Evolutionary conservation across 139 green algal genomes (phyloP), one percentile per base, ranked within the genome.

Genomic region (Desmodesmus armatus): DNA sequence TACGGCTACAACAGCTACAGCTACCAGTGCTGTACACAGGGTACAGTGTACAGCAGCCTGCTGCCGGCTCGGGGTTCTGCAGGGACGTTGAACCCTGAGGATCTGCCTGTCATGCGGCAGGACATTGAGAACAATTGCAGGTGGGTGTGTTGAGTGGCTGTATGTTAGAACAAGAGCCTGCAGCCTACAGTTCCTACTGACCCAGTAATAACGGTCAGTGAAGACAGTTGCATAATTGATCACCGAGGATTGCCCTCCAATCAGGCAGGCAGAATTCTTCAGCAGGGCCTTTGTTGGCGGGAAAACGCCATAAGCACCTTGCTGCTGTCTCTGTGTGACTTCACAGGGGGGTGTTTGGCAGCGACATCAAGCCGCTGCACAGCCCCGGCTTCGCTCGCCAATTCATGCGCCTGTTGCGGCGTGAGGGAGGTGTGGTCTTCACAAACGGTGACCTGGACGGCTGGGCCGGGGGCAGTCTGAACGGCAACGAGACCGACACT

Each of bases 371-470:
- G 13, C 4, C 7, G 3, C 11, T 51, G 40, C 27, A 33, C 13
- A 5, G 11, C 5, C 67, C 67, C 25, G 6, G 7, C 3, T 75
- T 75, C 25, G 37, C 37, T 6, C 17, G 17, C 3, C 2, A 75
- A 11, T 35, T 75, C 37, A 51, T 35, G 37, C 3, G 19, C 0
- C 35, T 75, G 67, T 11, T 75, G 15, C 0, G 2, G 37, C 11
- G 15, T n/a, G 11, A n/a, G 25, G 78, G 78, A 0, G 60, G 62
- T 5, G 39, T 84, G 5, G 78, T 84, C 6, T 84, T 84, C 13
- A 84, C 78, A 0, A 84, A 84, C 62, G 78, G 78, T 25, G 43
- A 84, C 7, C 2, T 76, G 0, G 78, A 84, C 19, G 62, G 40
- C 4, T 84, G 78, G 78, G 60, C 62, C 4, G 78, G 78, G 9